Base-by-base conservation (phyloP, 2,329 filamentous ascomycete species). In the Zasmidium angulare region DNA sequence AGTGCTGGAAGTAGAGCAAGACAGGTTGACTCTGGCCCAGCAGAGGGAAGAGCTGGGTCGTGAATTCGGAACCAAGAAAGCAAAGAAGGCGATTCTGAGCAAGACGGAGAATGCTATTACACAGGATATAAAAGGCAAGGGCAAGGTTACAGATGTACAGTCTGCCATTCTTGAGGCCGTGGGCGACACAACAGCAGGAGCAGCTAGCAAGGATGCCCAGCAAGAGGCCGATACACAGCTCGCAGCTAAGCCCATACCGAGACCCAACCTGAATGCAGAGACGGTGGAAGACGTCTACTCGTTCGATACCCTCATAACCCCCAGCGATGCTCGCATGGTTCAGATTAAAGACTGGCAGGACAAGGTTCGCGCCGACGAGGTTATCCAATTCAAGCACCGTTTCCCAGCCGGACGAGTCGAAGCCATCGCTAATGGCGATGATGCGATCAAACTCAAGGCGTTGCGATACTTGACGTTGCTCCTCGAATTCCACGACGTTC, bases 11-110 rank as follows among this genome's bases (percentile, higher is more conserved):
- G 70, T 77, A 50, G 69, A 67, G 36, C 58, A 71, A 66, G 59
- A 68, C 57, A 58, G 75, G 19, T 63, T 65, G 22, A 70, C 67
- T n/a, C 83, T 82, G 69, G 77, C 82, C 68, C 84, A 88, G 24
- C 83, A 84, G 70, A 85, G 84, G 66, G 87, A 86, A 67, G 84
- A 87, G 1, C 85, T 96, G 12, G 89, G 89, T 46, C 83, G 89
- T 68, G 86, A 88, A 29, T 96, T 96, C 69, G 91, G 91, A 73
- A 93, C 90, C 23, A 92, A 90, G 79, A 93, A 93, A 76, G 89
- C 90, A 21, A 89, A 87, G 80, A 93, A 93, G 77, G 88, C 86
- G 1, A 86, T 95, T 66, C 81, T 82, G 24, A 84, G 87, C 57
- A 81, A 84, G 63, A 86, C 86, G 1, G 82, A 89, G 68, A 92